Evolutionary conservation across 768 basidiomycete genomes (phyloP).

Genomic region (Tylopilus felleus): DNA sequence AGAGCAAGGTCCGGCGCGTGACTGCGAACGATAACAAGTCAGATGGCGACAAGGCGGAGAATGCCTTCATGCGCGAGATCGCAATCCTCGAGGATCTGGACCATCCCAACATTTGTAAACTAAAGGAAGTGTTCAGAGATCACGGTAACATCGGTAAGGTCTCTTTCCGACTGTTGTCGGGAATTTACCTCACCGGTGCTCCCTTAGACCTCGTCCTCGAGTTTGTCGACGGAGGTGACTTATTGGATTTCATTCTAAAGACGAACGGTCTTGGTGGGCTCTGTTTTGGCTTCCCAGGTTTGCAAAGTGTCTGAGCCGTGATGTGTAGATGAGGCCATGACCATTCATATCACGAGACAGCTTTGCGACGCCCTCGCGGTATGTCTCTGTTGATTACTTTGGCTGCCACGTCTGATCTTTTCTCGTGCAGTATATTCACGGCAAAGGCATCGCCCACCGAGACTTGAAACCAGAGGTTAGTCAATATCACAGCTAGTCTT

Average conservation of each 20-base stretch:
- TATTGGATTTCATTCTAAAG: conserved; percentile 75
- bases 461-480: conserved; percentile 86
- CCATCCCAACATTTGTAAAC: conserved; percentile 79
- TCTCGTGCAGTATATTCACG: conserved; percentile 56
- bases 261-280: conserved; percentile 58
- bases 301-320: background rate
- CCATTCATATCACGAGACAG: conserved; percentile 73
- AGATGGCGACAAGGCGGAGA: conserved; percentile 29
- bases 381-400: conserved; percentile 22
- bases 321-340: conserved; percentile 47
- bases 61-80: conserved; percentile 65
- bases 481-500: background rate
- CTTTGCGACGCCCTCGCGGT: conserved; percentile 79
- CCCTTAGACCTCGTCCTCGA: conserved; percentile 76
- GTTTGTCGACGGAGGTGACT: conserved; percentile 82
- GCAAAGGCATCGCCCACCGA: conserved; percentile 80
- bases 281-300: background rate
- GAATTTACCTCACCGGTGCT: conserved; percentile 23
- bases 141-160: conserved; percentile 56
- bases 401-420: conserved; percentile 1
- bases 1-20: conserved; percentile 41
- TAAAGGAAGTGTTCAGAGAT: conserved; percentile 75
- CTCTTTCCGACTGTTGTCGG: background rate
- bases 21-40: conserved; percentile 31
- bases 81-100: conserved; percentile 71